Base-by-base conservation (phyloP, 2,329 filamentous ascomycete genomes). In the Nemania sp. region DNA sequence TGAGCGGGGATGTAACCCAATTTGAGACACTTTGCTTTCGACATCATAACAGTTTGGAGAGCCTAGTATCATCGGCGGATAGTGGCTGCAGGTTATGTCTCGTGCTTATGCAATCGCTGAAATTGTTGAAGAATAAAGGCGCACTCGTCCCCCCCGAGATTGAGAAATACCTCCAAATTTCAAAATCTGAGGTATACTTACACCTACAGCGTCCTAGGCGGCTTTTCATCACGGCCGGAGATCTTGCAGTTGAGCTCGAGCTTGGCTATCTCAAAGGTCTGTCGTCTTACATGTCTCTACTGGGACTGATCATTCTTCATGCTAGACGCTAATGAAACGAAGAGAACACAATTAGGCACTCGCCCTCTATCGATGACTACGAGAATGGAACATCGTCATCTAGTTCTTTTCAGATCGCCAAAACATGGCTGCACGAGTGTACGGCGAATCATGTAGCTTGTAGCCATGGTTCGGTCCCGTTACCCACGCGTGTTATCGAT, bases 371-470 rank as follows among this genome's bases (percentile, higher is more conserved):
- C 23, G 28, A 44, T 14, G 41, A 44, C 41, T 44, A 44, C 17
- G 41, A 44, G 11, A 44, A 44, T 2, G 41, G 41, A 23, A 44
- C 41, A 1, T 14, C 41, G 11, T 44, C 41, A 14, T 31, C 17
- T 11, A 44, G 41, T 44, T 44, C 41, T 19, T 44, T 44, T 23
- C 41, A 44, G 7, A 19, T 44, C 22, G 41, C 41, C 23, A 44
- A 44, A 44, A 11, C 19, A 14, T 44, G 41, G 41, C 28, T 44
- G 5, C 26, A 44, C 5, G 33, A 33, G 22, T 44, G 41, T 14
- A 44, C 33, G 11, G 23, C 41, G 2, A 33, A 8, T 22, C 41
- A 44, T 19, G 9, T 22, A 23, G 11, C 26, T 33, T 44, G 41
- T n/a, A 12, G 41, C 28, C 28, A 30, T 33, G 41, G 11, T 5